These are phyloP conservation scores for Cercospora janseana DNA, from an alignment of 2,329 filamentous ascomycete species.

Conservation along the genomic window DNA sequence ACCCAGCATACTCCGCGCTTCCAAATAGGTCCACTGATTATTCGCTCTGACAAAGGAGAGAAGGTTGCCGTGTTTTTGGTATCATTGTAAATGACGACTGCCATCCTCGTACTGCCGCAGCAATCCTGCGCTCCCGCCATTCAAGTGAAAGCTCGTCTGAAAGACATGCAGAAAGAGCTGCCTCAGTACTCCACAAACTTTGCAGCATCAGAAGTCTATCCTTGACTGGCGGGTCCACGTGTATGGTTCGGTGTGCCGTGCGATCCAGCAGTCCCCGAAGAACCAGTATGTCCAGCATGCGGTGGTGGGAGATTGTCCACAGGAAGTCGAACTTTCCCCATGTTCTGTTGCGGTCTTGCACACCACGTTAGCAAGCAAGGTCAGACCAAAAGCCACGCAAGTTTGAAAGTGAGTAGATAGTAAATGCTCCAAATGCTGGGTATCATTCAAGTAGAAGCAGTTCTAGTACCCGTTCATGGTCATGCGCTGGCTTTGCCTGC, in stretches of 20 bases:
- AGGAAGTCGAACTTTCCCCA: conserved; percentile 3
- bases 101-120: conserved; percentile 10
- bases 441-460: conserved; percentile 26
- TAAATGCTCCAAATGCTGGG: conserved; percentile 24
- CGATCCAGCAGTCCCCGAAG: conserved; percentile 9
- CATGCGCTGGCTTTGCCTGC: conserved; percentile 94
- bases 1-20: conserved; percentile 22
- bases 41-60: conserved; percentile 17
- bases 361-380: conserved; percentile 19
- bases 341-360: conserved; percentile 16
- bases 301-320: conserved; percentile 2
- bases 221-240: conserved; percentile 30
- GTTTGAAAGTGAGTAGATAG: conserved; percentile 19
- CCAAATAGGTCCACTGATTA: conserved; percentile 9
- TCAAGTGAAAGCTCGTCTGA: conserved; percentile 6
- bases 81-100: conserved; percentile 15
- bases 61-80: conserved; percentile 19
- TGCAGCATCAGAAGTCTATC: conserved; percentile 20
- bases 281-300: not conserved
- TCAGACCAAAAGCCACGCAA: conserved; percentile 8
- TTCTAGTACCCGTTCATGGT: conserved; percentile 97
- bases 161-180: conserved; percentile 13
- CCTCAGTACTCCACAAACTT: conserved; percentile 22
- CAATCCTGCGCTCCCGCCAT: conserved; percentile 1
- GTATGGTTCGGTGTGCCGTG: conserved; percentile 27